These are phyloP conservation scores for Trichosanthes cucumerina DNA, from an alignment of 306 rosid genomes.

Conservation along the genomic window DNA sequence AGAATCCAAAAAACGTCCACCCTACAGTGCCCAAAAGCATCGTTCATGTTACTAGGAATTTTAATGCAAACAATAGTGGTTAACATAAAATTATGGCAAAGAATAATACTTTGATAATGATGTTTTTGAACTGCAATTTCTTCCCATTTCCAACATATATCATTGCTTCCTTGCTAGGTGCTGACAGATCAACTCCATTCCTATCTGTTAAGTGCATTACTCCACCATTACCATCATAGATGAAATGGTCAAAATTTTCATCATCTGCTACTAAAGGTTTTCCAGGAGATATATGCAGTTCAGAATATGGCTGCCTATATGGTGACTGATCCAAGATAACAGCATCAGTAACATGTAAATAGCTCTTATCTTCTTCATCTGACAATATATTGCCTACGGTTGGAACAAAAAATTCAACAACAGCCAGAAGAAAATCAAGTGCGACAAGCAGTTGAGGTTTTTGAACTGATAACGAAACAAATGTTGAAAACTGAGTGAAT, in stretches of 20 bases:
- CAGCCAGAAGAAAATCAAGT: constrained; percentile 89
- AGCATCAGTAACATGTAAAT: constrained; percentile 45
- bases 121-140: constrained; percentile 80
- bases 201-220: constrained; percentile 48
- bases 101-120: constrained; percentile 57
- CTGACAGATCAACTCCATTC: constrained; percentile 41
- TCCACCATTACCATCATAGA: constrained; percentile 92
- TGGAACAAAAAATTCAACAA: constrained; percentile 88
- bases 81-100: background rate
- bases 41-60: background rate
- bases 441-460: constrained; percentile 92
- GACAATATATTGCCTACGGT: constrained; percentile 53
- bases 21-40: constrained; percentile 34
- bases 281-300: constrained; percentile 61
- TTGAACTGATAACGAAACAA: constrained; percentile 64
- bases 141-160: constrained; percentile 83
- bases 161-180: constrained; percentile 57
- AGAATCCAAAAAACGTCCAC: constrained; percentile 71
- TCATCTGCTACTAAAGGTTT: constrained; percentile 73
- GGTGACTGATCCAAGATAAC: constrained; percentile 45
- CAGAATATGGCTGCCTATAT: constrained; percentile 59
- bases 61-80: background rate
- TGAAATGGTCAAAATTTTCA: constrained; percentile 59
- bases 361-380: constrained; percentile 35
- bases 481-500: constrained; percentile 42